Evolutionary conservation across 306 rosid genomes (phyloP).

Genomic region (Vigna nakashimae): DNA sequence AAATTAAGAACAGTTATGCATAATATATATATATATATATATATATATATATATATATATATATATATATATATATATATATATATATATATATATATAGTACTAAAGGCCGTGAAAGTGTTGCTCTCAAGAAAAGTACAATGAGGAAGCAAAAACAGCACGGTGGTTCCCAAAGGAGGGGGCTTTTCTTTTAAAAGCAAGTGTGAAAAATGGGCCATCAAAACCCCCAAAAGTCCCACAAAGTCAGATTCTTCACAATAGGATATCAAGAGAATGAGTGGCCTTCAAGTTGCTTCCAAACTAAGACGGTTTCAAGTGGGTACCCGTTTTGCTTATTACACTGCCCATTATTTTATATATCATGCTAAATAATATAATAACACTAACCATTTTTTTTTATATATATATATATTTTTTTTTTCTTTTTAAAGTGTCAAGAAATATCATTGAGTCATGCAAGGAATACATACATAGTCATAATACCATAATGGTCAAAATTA

Average conservation of each 20-base stretch:
- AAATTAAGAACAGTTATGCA: neutral
- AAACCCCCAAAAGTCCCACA: slow-evolving; percentile 41
- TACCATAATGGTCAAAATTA: too few species aligned
- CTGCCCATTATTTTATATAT: neutral
- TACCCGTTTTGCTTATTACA: slow-evolving; percentile 10
- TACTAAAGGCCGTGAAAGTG: slow-evolving; percentile 20
- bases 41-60: too few species aligned
- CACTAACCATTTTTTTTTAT: too few species aligned
- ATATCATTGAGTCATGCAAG: too few species aligned
- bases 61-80: too few species aligned
- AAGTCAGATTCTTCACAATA: slow-evolving; percentile 46
- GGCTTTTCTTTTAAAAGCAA: slow-evolving; percentile 42
- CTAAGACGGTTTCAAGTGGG: slow-evolving; percentile 51
- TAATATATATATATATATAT: neutral
- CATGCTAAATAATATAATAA: neutral
- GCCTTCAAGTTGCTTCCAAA: slow-evolving; percentile 54
- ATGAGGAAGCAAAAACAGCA: slow-evolving; percentile 26
- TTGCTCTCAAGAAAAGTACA: slow-evolving; percentile 25
- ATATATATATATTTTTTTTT: too few species aligned
- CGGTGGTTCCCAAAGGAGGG: slow-evolving; percentile 8
- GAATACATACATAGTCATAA: too few species aligned
- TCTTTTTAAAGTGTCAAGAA: too few species aligned
- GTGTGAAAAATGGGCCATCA: slow-evolving; percentile 50
- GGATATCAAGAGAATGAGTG: slow-evolving; percentile 46
- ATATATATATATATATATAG: neutral